phyloP scores from a whole-genome alignment of 768 basidiomycete species.

The Mycena haematopus region DNA sequence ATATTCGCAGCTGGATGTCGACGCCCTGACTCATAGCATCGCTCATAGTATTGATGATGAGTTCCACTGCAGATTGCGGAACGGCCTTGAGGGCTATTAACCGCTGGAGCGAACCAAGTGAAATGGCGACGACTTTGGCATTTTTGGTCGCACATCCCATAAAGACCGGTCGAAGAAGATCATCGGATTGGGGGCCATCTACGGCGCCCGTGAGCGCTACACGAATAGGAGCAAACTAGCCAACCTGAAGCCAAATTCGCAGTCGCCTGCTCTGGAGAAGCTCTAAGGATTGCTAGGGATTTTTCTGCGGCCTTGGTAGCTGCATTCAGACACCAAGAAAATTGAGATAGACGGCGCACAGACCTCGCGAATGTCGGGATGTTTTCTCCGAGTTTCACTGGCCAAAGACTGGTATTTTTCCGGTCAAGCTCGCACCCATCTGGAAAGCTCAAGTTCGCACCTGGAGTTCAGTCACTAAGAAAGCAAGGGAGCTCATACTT shows the following conservation, averaged over 20 bases:
- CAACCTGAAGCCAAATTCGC: conserved; percentile 75
- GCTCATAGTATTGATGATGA: conserved; percentile 83
- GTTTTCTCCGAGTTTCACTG: conserved; percentile 86
- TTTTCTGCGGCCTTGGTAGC: conserved; percentile 79
- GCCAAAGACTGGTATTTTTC: conserved; percentile 71
- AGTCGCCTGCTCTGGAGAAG: conserved; percentile 84
- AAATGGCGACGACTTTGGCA: conserved; percentile 92
- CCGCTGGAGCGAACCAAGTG: conserved; percentile 88
- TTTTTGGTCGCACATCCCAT: conserved; percentile 95
- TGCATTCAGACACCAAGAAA: conserved; percentile 16
- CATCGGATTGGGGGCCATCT: conserved; percentile 84
- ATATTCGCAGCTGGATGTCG: conserved; percentile 93
- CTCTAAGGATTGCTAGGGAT: conserved; percentile 77
- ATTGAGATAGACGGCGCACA: conserved; percentile 29
- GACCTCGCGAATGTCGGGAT: conserved; percentile 95
- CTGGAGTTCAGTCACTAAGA: conserved; percentile 78
- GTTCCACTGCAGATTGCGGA: conserved; percentile 76
- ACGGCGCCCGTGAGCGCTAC: conserved; percentile 7
- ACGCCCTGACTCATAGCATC: conserved; percentile 93
- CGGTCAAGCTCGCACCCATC: conserved; percentile 2
- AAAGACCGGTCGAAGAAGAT: conserved; percentile 85
- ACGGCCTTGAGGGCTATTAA: conserved; percentile 89
- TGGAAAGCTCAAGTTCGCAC: conserved; percentile 39
- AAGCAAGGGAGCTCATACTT: conserved; percentile 70
- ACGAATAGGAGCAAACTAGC: conserved; percentile 30